phyloP scores from a whole-genome alignment of 768 basidiomycete species.

The Termitomyces sp. region DNA sequence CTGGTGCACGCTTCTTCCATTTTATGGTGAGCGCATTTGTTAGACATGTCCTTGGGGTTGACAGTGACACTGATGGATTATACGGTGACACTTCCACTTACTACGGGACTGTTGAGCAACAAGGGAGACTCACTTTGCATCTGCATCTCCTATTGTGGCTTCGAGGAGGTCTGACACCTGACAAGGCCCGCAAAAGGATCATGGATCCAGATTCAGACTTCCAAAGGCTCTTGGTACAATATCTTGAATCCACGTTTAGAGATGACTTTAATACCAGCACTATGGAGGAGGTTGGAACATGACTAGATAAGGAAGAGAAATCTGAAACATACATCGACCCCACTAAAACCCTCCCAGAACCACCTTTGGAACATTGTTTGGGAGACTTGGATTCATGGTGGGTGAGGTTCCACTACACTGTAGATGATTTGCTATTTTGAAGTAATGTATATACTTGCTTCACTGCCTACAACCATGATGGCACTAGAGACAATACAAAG shows the following conservation, averaged over 20 bases:
- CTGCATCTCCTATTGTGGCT: constrained; percentile 31
- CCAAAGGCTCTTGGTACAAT: neutral
- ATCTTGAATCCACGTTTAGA: neutral
- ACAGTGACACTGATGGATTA: constrained; percentile 19
- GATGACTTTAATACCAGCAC: neutral
- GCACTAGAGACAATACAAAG: too few relatives aligned
- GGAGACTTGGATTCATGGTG: too few relatives aligned
- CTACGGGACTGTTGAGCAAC: constrained; percentile 33
- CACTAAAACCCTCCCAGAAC: constrained; percentile 22
- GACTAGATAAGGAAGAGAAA: neutral
- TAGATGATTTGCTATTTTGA: too few relatives aligned
- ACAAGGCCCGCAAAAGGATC: constrained; percentile 7
- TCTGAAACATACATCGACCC: constrained; percentile 3
- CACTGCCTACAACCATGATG: too few relatives aligned
- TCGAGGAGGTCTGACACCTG: constrained; percentile 5
- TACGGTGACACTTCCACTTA: constrained; percentile 28
- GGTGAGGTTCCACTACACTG: constrained; percentile 26
- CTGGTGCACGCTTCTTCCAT: constrained; percentile 32
- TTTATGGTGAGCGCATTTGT: constrained; percentile 27
- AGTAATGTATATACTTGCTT: too few relatives aligned
- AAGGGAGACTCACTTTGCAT: constrained; percentile 23
- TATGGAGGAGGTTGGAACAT: neutral
- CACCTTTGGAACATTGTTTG: too few relatives aligned
- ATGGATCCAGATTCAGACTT: neutral
- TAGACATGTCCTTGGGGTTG: constrained; percentile 23